Base-by-base conservation (phyloP, 495 filamentous ascomycete species). In the Aspergillus incahuasiensis region DNA sequence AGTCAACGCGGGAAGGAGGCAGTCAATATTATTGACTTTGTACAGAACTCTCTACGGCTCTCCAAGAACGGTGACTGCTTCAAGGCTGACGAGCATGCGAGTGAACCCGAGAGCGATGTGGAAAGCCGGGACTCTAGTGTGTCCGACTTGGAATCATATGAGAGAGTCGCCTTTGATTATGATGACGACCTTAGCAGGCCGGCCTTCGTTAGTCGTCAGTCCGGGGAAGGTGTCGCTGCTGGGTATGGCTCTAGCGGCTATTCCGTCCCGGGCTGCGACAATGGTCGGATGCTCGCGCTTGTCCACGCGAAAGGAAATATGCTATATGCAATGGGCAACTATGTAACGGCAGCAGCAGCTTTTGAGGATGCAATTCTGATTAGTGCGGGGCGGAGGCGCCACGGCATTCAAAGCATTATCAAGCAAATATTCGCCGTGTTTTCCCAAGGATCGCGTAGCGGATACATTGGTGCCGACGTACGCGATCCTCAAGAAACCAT, bases 301-400 rank as follows among this genome's bases (percentile, higher is more conserved):
- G 82, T 97, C 21, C 95, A 99, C 71, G 92, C 91, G 3, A 99
- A 97, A 70, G 94, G 95, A 24, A 99, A 97, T 60, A 96, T 97
- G 90, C 79, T 97, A 1, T 99, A 99, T 72, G 83, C 90, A 34
- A 71, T 96, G 48, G 91, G 91, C 21, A 88, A 97, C 57, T 90
- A 94, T 62, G 76, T 78, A 41, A 85, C 80, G 12, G 94, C 94
- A 15, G 91, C 94, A 0, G 82, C 85, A 55, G 91, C 95, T 8
- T 99, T 99, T 61, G 94, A 97, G 62, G 91, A 96, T 68, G 94
- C 91, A 2, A 91, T 99, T 24, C 71, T 96, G 54, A 92, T 97
- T 62, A 91, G 88, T 48, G 80, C 88, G 39, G 94, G 92, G 8
- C 80, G 82, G 61, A 79, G 82, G 39, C 78, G 85, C 6, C 76